Evolutionary conservation across 371 early-diverging fungal species (phyloP), one percentile per base, ranked within the genome.

Genomic region (Catenaria anguillulae): DNA sequence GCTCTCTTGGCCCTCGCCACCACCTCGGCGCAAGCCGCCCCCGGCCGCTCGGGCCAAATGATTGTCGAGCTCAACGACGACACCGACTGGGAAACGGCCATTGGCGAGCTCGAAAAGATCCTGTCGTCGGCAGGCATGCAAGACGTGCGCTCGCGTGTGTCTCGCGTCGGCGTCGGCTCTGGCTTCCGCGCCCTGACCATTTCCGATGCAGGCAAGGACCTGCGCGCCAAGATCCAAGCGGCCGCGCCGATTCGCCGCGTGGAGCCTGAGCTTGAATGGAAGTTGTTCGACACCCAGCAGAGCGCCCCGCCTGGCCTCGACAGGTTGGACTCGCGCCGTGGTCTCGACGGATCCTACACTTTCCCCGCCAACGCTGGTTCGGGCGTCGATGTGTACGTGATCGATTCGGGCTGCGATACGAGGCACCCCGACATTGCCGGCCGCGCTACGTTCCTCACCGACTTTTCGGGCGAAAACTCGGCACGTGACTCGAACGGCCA

Each of bases 401-500:
- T 56, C 5, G 37, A 37, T 33, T 56, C 37, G 15, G 56, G 56
- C 23, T n/a, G 21, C 24, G 46, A 46, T 10, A 5, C 24, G n/a
- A 46, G 24, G 23, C 46, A 46, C 46, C 46, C 46, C 17, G 46
- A 46, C 17, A 8, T 46, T 23, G 46, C 19, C n/a, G 46, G 46
- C 46, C 46, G 46, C 24, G 46, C 46, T 31, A 58, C 64, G 23
- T n/a, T n/a, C n/a, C 19, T 45, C n/a, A 45, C 46, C 19, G 46
- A 45, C 46, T n/a, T 45, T 6, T 23, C 46, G 46, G 46, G 46
- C 46, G 46, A 45, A n/a, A n/a, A n/a, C n/a, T n/a, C n/a, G n/a
- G n/a, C n/a, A n/a, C n/a, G n/a, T 26, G 4, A 13, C 37, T 37
- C 37, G 13, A 37, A 37, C 8, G 78, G 79, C n/a, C 80, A 80